Evolutionary conservation across 495 filamentous ascomycete species (phyloP).

Genomic region (Tuber microsphaerosporum): DNA sequence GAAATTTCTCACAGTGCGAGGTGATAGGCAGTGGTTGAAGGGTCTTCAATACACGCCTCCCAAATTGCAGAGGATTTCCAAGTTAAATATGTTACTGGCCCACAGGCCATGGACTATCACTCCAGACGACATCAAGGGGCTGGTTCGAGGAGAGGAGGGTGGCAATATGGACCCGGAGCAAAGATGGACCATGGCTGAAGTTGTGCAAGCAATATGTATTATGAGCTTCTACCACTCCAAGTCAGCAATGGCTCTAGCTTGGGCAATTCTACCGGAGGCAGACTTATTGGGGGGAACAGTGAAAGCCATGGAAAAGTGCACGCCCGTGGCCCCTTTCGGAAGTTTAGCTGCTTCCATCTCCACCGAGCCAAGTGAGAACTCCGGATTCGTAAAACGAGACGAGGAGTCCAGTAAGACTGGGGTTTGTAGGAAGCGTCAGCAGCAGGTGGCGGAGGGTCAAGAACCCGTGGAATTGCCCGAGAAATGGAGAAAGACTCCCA

Average conservation of each 20-base stretch:
- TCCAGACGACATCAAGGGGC: conserved; percentile 25
- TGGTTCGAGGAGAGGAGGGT: conserved; percentile 27
- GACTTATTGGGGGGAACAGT: conserved; percentile 32
- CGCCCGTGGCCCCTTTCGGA: conserved; percentile 29
- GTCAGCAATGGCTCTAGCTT: conserved; percentile 33
- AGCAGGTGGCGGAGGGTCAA: conserved; percentile 20
- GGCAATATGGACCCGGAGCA: conserved; percentile 27
- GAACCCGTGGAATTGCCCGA: conserved; percentile 23
- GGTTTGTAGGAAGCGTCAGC: conserved; percentile 22
- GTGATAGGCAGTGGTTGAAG: conserved; percentile 35
- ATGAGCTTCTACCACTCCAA: conserved; percentile 37
- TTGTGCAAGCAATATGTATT: conserved; percentile 31
- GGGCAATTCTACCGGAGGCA: conserved; percentile 32
- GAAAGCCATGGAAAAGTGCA: conserved; percentile 31
- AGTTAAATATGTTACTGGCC: conserved; percentile 36
- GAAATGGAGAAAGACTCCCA: conserved; percentile 36
- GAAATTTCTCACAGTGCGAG: conserved; percentile 31
- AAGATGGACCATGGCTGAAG: conserved; percentile 33
- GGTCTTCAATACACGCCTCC: conserved; percentile 24
- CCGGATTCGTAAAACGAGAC: conserved; percentile 15
- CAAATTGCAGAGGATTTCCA: conserved; percentile 32
- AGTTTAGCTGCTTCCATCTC: conserved; percentile 26
- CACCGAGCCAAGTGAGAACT: conserved; percentile 16
- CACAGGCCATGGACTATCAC: conserved; percentile 34
- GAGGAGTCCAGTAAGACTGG: conserved; percentile 29